phyloP scores from a whole-genome alignment of 495 filamentous ascomycete genomes.

The Hypoxylon subgilvum region DNA sequence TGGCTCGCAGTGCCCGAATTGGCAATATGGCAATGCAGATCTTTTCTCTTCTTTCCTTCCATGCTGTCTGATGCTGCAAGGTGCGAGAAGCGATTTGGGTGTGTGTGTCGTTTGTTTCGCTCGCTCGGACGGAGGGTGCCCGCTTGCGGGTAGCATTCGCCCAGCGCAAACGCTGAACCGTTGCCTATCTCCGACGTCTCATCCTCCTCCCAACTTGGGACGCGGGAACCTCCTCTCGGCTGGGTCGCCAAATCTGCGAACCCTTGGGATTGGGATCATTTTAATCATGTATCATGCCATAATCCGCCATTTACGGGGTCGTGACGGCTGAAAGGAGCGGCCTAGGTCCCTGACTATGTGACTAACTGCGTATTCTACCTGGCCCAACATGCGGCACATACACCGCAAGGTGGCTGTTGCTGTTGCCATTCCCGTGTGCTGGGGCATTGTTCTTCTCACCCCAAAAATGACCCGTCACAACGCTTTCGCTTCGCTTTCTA shows the following conservation, averaged over 20 bases:
- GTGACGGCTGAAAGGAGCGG: constrained; percentile 21
- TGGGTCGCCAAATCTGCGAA: constrained; percentile 23
- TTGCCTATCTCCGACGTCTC: constrained; percentile 25
- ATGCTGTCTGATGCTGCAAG: no score
- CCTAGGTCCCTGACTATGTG: no score
- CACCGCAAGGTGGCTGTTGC: constrained; percentile 19
- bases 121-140: constrained; percentile 8
- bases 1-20: constrained; percentile 29
- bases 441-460: neutral
- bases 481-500: no score
- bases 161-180: neutral
- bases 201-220: constrained; percentile 22
- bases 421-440: no score
- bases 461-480: constrained; percentile 23
- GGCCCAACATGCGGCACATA: no score
- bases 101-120: no score
- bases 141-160: constrained; percentile 18
- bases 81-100: no score
- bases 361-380: no score
- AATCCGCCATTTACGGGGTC: constrained; percentile 16
- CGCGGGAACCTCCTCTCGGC: constrained; percentile 17
- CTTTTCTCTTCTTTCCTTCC: constrained; percentile 2
- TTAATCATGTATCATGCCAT: constrained; percentile 27
- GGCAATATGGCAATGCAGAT: constrained; percentile 25
- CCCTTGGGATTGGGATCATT: constrained; percentile 27